Base-by-base conservation (phyloP, 2,329 filamentous ascomycete genomes). In the Pyrenochaeta sp. region DNA sequence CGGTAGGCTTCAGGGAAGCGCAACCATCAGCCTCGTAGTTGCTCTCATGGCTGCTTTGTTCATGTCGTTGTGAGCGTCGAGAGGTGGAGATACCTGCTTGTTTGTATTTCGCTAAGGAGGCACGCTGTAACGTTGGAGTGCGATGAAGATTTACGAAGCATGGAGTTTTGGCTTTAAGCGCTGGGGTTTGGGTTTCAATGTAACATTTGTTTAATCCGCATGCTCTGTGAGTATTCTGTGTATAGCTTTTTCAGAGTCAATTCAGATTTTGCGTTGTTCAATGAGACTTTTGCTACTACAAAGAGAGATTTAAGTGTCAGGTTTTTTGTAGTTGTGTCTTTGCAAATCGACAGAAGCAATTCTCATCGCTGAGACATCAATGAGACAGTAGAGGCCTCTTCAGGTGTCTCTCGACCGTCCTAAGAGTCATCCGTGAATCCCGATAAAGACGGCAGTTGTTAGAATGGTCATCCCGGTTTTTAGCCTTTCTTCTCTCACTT, bases 11-110 rank as follows among this genome's bases (percentile, higher is more conserved):
- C 48, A 63, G 32, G 65, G 67, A 14, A 69, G 69, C 45, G 67
- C 68, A 7, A 66, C 67, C 2, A 41, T 72, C n/a, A 70, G 73
- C 40, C 64, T 76, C 15, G 57, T 74, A 9, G 66, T 73, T 14
- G 73, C 73, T 32, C 48, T 76, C 31, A 60, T 68, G 36, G 73
- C 64, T 41, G 66, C 71, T 15, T 39, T 71, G 23, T 61, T 66
- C 43, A 45, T 66, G 41, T 51, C 53, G 1, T 35, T 75, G 49
- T 76, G n/a, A 66, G 57, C 17, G 33, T 36, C 7, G 33, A 17
- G 2, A 3, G 12, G 9, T 20, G 4, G 35, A 18, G 10, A 11
- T 7, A 4, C 17, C n/a, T n/a, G 20, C n/a, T n/a, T n/a, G n/a
- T n/a, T n/a, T n/a, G n/a, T n/a, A n/a, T n/a, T n/a, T n/a, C n/a